Percentiles rank a stretch among this genome's conserved stretches.
Evolutionary conservation across 1,284 basidiomycete genomes (phyloP).

Genomic region (Ustilago shanxiensis): DNA sequence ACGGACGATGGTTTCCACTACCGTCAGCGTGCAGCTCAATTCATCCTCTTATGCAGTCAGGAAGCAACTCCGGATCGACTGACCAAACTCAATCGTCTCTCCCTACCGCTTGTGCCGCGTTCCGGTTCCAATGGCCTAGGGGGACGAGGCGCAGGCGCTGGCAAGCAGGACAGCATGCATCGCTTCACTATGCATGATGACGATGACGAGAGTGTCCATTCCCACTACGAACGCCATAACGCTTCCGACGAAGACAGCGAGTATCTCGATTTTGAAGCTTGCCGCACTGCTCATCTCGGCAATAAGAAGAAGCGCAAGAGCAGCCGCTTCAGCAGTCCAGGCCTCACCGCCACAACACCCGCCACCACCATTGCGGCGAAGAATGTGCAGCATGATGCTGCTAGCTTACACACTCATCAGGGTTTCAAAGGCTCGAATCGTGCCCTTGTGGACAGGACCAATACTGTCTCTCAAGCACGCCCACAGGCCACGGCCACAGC

Average conservation of each 20-base stretch:
- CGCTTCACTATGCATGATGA: constrained; percentile 9
- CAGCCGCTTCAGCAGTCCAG: constrained; percentile 31
- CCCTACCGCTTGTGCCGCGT: constrained; percentile 8
- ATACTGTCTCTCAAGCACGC: not conserved
- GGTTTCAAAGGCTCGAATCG: not conserved
- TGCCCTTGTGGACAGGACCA: constrained; percentile 29
- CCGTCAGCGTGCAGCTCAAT: constrained; percentile 44
- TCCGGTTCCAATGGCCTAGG: not conserved
- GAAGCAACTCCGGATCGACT: constrained; percentile 23
- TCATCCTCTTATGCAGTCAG: constrained; percentile 43
- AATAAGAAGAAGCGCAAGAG: constrained; percentile 62
- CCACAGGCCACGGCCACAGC: not conserved
- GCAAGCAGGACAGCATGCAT: not conserved
- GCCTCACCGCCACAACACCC: not conserved
- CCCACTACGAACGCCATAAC: constrained; percentile 17
- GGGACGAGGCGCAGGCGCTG: not conserved
- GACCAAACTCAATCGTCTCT: constrained; percentile 21
- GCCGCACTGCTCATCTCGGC: constrained; percentile 43
- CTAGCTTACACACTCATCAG: not conserved
- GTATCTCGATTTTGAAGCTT: constrained; percentile 37
- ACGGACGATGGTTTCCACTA: constrained; percentile 43
- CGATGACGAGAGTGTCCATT: constrained; percentile 21
- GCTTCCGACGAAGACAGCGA: constrained; percentile 35
- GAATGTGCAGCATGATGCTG: not conserved
- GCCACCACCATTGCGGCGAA: constrained; percentile 2